Conservation (phyloP, 371 early-diverging fungal species). For the Pancytospora epiphaga region DNA sequence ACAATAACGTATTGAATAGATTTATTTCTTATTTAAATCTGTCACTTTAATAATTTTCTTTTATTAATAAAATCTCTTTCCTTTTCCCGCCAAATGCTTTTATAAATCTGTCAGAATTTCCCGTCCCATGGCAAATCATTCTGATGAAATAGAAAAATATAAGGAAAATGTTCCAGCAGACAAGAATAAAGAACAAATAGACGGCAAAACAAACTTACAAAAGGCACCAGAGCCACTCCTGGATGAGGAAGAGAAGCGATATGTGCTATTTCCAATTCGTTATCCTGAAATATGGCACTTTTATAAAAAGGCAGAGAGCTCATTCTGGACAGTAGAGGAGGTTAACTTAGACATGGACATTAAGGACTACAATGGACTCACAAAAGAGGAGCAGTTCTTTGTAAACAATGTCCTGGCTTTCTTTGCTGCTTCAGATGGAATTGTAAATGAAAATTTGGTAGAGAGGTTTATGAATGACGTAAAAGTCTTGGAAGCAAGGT, state of each 20-base stretch:
- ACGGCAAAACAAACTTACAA: no score
- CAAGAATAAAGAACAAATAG: no score
- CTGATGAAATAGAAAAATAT: no score
- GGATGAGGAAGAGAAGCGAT: conserved; percentile 49
- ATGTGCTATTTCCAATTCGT: conserved; percentile 58
- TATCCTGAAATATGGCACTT: conserved; percentile 74
- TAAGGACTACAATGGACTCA: conserved; percentile 79
- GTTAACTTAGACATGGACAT: conserved; percentile 88
- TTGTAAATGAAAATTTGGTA: conserved; percentile 94
- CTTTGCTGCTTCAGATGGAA: conserved; percentile 98
- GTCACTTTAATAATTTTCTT: no score
- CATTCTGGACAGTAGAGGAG: conserved; percentile 98
- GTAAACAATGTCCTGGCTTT: conserved; percentile 91
- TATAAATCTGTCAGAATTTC: no score
- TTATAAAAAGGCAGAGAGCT: conserved; percentile 96
- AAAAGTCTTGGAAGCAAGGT: conserved; percentile 88
- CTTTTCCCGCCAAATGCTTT: no score
- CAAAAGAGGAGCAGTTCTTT: conserved; percentile 81
- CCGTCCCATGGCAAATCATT: no score
- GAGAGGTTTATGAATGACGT: conserved; percentile 90
- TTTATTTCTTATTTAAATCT: no score
- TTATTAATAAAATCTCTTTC: no score
- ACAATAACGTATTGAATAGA: no score
- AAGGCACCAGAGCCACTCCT: conserved; percentile 59
- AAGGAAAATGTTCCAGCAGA: no score